These are phyloP conservation scores for Lipomyces sp. DNA, from an alignment of 805 yeast species.

Conservation along the genomic window DNA sequence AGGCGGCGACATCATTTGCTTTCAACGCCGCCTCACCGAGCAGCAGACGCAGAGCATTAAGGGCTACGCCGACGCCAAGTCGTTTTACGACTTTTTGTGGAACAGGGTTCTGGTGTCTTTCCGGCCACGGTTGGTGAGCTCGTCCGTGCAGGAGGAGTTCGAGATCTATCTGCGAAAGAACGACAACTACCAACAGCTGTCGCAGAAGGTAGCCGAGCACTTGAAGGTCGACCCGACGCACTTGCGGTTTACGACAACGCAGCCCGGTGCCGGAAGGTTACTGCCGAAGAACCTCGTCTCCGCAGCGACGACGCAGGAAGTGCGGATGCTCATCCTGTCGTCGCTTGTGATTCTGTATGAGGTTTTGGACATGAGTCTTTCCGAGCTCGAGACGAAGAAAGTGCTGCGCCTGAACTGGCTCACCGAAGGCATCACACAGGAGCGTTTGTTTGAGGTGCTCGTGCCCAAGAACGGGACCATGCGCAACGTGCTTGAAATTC, in stretches of 20 bases:
- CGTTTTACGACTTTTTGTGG: constrained; percentile 37
- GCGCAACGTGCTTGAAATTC: constrained; percentile 51
- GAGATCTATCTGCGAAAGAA: constrained; percentile 64
- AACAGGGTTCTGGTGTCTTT: constrained; percentile 35
- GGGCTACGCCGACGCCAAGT: constrained; percentile 16
- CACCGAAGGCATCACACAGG: constrained; percentile 66
- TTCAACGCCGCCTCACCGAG: constrained; percentile 32
- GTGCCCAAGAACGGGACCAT: constrained; percentile 63
- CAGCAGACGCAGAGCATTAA: constrained; percentile 21
- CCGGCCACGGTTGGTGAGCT: constrained; percentile 29
- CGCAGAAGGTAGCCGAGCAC: constrained; percentile 55
- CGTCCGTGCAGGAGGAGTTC: constrained; percentile 35
- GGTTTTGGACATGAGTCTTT: constrained; percentile 65
- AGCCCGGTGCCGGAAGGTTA: constrained; percentile 59
- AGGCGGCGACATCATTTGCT: constrained; percentile 40
- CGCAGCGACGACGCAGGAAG: constrained; percentile 37
- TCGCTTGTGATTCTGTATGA: constrained; percentile 60
- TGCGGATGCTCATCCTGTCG: constrained; percentile 35
- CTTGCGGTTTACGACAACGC: constrained; percentile 63
- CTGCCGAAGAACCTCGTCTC: constrained; percentile 40
- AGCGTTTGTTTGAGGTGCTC: constrained; percentile 62
- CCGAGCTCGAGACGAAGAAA: constrained; percentile 73
- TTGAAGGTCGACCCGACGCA: constrained; percentile 56
- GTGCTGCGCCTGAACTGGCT: constrained; percentile 68
- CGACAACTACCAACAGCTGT: constrained; percentile 57